phyloP scores from a whole-genome alignment of 2,329 filamentous ascomycete species.

The Graphilbum fragrans region DNA sequence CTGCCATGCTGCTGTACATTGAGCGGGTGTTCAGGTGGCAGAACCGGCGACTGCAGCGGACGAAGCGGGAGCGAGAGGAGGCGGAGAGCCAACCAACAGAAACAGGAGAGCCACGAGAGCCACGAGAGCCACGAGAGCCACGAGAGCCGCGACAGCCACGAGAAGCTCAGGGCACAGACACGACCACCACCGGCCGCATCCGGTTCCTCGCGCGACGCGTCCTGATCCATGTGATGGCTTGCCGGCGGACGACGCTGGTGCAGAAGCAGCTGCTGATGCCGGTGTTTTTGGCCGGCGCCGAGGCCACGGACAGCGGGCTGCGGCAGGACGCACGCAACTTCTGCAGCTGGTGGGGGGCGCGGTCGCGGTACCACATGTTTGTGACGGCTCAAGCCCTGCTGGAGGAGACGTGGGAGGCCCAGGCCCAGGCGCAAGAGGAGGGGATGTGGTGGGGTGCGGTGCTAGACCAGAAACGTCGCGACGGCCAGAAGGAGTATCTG shows the following conservation, averaged over 20 bases:
- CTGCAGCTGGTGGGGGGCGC: slow-evolving; percentile 19
- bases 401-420: slow-evolving; percentile 11
- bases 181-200: background rate
- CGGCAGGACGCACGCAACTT: slow-evolving; percentile 15
- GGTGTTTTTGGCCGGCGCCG: slow-evolving; percentile 21
- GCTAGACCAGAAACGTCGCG: background rate
- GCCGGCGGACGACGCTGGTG: slow-evolving; percentile 15
- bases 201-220: slow-evolving; percentile 15
- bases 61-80: background rate
- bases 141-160: background rate
- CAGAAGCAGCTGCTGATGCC: slow-evolving; percentile 25
- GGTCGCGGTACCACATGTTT: slow-evolving; percentile 20
- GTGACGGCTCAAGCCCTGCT: slow-evolving; percentile 9
- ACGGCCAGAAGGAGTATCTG: background rate
- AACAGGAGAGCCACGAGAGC: background rate
- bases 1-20: slow-evolving; percentile 20
- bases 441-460: background rate
- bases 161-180: background rate
- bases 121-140: no score
- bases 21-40: slow-evolving; percentile 16
- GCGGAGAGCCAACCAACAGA: background rate
- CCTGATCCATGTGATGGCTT: slow-evolving; percentile 18
- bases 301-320: slow-evolving; percentile 14
- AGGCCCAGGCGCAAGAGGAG: background rate
- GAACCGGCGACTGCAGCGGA: slow-evolving; percentile 2